Conservation (phyloP, 2,329 filamentous ascomycete genomes). For the Elsinoe australis region DNA sequence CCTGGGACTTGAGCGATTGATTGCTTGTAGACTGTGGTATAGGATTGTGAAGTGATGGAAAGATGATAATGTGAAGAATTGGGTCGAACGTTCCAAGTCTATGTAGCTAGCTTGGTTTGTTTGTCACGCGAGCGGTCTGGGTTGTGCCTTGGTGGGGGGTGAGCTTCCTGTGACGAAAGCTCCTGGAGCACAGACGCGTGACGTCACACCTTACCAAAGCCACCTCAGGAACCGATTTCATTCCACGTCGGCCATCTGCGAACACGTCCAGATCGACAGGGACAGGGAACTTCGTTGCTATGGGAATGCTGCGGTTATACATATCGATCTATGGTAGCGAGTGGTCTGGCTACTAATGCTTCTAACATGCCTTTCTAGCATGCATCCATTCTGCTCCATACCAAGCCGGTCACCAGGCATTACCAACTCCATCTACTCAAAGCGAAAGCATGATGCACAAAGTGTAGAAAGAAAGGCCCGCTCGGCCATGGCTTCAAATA, state of each 20-base stretch:
- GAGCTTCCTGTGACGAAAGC: constrained; percentile 17
- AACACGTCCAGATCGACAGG: constrained; percentile 9
- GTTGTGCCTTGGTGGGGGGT: constrained; percentile 6
- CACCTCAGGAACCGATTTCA: constrained; percentile 1
- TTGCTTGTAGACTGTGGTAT: too few species aligned
- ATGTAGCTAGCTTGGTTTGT: too few species aligned
- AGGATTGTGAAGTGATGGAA: too few species aligned
- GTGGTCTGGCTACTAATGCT: constrained; percentile 5
- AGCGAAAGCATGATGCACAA: not conserved
- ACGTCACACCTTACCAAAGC: constrained; percentile 4
- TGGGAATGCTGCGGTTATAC: constrained; percentile 9
- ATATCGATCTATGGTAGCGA: not conserved
- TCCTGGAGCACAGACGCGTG: constrained; percentile 5
- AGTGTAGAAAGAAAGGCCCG: not conserved
- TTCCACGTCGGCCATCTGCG: not conserved
- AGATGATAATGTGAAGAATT: constrained; percentile 2
- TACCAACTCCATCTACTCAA: not conserved
- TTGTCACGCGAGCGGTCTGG: constrained; percentile 12
- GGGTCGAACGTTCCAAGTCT: too few species aligned
- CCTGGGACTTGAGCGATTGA: not conserved
- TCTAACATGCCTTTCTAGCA: not conserved
- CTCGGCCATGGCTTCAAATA: too few species aligned
- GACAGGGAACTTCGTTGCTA: not conserved
- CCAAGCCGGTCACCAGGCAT: not conserved
- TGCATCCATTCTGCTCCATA: not conserved